phyloP scores from a whole-genome alignment of 1,284 basidiomycete species.

The Rhodotorula sp. region DNA sequence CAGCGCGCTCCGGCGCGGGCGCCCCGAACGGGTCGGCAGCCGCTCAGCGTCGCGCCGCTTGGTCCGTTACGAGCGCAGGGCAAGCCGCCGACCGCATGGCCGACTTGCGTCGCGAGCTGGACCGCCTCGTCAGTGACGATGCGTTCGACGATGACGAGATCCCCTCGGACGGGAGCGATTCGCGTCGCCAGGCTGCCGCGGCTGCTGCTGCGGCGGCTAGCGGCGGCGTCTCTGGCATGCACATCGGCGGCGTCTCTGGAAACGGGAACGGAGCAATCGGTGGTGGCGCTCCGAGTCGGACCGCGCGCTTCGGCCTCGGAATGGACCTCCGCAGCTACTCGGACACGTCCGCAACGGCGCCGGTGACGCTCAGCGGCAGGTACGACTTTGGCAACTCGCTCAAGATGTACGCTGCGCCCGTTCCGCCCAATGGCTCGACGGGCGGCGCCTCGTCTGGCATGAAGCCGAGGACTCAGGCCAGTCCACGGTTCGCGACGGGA shows the following conservation, averaged over 20 bases:
- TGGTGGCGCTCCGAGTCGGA: background rate
- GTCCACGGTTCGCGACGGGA: background rate
- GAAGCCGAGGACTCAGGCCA: conserved; percentile 7
- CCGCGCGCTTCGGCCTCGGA: conserved; percentile 1
- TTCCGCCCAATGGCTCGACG: background rate
- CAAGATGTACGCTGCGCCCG: conserved; percentile 43
- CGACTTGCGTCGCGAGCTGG: conserved; percentile 55
- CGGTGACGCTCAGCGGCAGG: conserved; percentile 46
- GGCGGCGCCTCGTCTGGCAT: conserved; percentile 29
- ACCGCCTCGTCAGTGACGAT: conserved; percentile 53
- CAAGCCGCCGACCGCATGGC: conserved; percentile 48
- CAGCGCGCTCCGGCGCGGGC: conserved; percentile 38
- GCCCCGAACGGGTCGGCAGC: conserved; percentile 42
- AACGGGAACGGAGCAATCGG: background rate
- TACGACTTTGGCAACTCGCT: conserved; percentile 58
- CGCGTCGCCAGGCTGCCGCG: background rate
- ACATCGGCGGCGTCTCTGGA: background rate
- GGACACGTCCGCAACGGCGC: conserved; percentile 28
- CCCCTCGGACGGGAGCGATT: conserved; percentile 5
- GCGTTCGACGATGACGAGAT: conserved; percentile 47
- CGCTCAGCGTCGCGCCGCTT: conserved; percentile 39
- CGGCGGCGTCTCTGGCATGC: conserved; percentile 11
- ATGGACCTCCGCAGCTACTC: conserved; percentile 27
- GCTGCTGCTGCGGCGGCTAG: background rate
- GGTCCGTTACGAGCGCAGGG: conserved; percentile 50